phyloP scores from a whole-genome alignment of 192 early-diverging fungal species.

The Coemansia sp. region DNA sequence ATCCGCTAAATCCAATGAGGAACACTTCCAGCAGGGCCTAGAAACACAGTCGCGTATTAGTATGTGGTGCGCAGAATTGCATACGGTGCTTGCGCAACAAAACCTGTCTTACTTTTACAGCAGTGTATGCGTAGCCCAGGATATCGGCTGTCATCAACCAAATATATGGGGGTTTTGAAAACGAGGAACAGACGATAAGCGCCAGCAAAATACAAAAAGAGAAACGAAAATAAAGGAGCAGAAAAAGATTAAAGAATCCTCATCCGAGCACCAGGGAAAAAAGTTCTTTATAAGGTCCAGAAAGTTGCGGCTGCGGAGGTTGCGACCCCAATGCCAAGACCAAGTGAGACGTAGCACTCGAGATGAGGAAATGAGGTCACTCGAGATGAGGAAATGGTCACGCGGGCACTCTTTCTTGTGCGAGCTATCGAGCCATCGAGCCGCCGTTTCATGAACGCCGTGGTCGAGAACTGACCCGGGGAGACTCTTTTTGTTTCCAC shows the following conservation, averaged over 20 bases:
- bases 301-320: too few relatives aligned
- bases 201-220: background rate
- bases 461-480: too few relatives aligned
- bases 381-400: background rate
- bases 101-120: constrained; percentile 28
- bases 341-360: background rate
- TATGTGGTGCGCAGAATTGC: background rate
- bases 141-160: constrained; percentile 16
- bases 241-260: background rate
- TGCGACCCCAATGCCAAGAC: too few relatives aligned
- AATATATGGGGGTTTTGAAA: background rate
- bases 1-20: constrained; percentile 50
- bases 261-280: background rate
- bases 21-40: constrained; percentile 53
- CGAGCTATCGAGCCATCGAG: too few relatives aligned
- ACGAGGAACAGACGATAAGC: background rate
- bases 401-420: too few relatives aligned
- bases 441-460: too few relatives aligned
- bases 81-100: background rate
- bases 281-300: background rate
- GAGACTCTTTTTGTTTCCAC: too few relatives aligned
- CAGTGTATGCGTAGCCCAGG: constrained; percentile 45
- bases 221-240: background rate
- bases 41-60: background rate
- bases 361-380: background rate